Evolutionary conservation across 768 basidiomycete species (phyloP).

Genomic region (Guyanaporus albipodus): DNA sequence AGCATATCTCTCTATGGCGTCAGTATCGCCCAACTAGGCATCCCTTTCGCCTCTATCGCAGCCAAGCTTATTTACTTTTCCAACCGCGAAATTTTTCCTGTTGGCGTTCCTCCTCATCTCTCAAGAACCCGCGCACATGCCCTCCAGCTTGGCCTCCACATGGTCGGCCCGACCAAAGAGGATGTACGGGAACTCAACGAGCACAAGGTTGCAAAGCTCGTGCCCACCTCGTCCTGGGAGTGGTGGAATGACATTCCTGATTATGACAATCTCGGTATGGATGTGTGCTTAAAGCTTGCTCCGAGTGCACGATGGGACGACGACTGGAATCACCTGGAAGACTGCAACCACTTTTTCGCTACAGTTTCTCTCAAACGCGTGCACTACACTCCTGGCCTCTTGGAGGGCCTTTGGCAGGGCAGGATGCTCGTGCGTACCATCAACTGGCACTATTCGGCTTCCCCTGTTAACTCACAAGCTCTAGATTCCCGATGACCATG

Average conservation of each 20-base stretch:
- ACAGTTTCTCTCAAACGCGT: slow-evolving; percentile 26
- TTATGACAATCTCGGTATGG: slow-evolving; percentile 21
- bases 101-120: slow-evolving; percentile 40
- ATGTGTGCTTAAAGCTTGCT: slow-evolving; percentile 24
- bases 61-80: slow-evolving; percentile 64
- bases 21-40: slow-evolving; percentile 22
- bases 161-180: slow-evolving; percentile 46
- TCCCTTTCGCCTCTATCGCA: slow-evolving; percentile 50
- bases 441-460: not conserved
- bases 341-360: slow-evolving; percentile 41
- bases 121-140: slow-evolving; percentile 32
- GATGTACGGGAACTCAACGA: slow-evolving; percentile 59
- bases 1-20: slow-evolving; percentile 29
- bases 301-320: slow-evolving; percentile 50
- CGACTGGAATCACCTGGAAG: slow-evolving; percentile 52
- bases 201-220: slow-evolving; percentile 34
- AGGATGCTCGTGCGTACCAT: slow-evolving; percentile 56
- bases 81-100: slow-evolving; percentile 46
- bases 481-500: slow-evolving; percentile 21
- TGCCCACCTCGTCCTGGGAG: slow-evolving; percentile 11
- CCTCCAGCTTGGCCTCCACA: slow-evolving; percentile 19
- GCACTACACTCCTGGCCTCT: slow-evolving; percentile 47
- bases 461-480: not conserved
- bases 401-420: slow-evolving; percentile 62
- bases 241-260: slow-evolving; percentile 20